A percentile compares a stretch with the other conserved stretches of the same genome.
phyloP scores from a whole-genome alignment of 1,284 basidiomycete genomes.

The Trichosporon coremiiforme region DNA sequence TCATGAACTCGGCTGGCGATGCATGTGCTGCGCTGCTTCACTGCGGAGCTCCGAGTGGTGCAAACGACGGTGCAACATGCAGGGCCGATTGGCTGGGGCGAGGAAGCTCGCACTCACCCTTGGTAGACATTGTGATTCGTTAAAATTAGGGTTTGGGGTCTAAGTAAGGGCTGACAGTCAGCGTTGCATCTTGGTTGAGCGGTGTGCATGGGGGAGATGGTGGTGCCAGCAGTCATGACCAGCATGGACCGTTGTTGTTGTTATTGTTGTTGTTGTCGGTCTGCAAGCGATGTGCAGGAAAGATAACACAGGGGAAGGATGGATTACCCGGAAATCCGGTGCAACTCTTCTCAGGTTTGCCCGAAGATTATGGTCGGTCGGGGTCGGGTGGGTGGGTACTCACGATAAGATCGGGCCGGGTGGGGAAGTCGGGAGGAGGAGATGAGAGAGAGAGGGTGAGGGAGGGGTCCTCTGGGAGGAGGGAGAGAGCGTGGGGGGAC shows the following conservation, averaged over 20 bases:
- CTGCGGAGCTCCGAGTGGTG: not conserved
- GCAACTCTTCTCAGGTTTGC: constrained; percentile 19
- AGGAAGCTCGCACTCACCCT: constrained; percentile 44
- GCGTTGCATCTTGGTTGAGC: not conserved
- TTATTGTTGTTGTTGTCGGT: constrained; percentile 1
- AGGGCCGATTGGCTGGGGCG: not conserved
- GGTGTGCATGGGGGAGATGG: not conserved
- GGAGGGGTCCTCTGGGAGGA: constrained; percentile 20
- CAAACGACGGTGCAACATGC: not conserved
- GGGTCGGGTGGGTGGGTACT: constrained; percentile 11
- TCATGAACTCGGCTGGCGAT: not conserved
- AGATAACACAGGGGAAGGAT: not conserved
- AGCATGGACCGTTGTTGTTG: not conserved
- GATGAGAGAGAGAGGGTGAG: constrained; percentile 17
- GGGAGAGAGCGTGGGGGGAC: constrained; percentile 21
- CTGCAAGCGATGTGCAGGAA: not conserved
- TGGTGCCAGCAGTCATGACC: not conserved
- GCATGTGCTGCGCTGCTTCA: not conserved
- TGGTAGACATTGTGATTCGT: constrained; percentile 52
- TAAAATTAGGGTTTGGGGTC: constrained; percentile 21
- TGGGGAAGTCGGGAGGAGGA: constrained; percentile 6
- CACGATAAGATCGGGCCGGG: constrained; percentile 22
- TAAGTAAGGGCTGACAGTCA: constrained; percentile 23
- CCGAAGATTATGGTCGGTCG: constrained; percentile 14
- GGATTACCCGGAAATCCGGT: constrained; percentile 16